Evolutionary conservation across 805 yeast genomes (phyloP), one percentile per base, ranked within the genome.

Genomic region (Lipomyces yamanashiensis): DNA sequence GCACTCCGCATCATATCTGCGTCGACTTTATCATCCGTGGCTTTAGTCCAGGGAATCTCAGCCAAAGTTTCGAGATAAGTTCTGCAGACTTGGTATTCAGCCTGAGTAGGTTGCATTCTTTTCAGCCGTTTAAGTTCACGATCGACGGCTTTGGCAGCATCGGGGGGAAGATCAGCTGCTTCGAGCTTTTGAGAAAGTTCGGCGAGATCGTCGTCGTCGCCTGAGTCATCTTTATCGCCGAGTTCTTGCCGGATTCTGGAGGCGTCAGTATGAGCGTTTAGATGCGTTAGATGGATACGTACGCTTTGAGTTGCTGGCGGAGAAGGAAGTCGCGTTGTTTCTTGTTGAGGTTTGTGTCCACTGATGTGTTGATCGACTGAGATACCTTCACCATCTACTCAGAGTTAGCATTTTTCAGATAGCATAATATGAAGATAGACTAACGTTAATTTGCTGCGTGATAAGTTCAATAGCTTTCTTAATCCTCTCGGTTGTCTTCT

Each of bases 1-100:
- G 93, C 90, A 13, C 73, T 74, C 0, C 71, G 73, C 17, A 90
- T 73, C 67, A 87, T 84, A 21, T 64, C 71, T 1, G 54, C 53
- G 54, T 68, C 70, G 17, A 76, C 62, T 36, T 68, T 61, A 40
- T 69, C 74, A 33, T 67, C 70, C 19, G 71, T 53, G 23, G 71
- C 71, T 17, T 48, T 44, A 9, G 67, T 55, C 81, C 81, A 78
- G 12, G 81, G 81, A 9, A 78, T 65, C 54, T 78, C 81, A 7
- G 76, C 67, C 21, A 78, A 55, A 7, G 78, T 74, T 58, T 79
- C 81, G n/a, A 78, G 72, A 58, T 77, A 78, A 4, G 75, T 78
- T 28, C 80, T 74, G 58, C 77, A 70, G 15, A 78, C 80, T 53
- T 78, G 79, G 62, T 77, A 77, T 66, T 78, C 81, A 0, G 81